These are phyloP conservation scores for Wickerhamomyces strasburgensis DNA, from an alignment of 805 yeast genomes.

Conservation along the genomic window DNA sequence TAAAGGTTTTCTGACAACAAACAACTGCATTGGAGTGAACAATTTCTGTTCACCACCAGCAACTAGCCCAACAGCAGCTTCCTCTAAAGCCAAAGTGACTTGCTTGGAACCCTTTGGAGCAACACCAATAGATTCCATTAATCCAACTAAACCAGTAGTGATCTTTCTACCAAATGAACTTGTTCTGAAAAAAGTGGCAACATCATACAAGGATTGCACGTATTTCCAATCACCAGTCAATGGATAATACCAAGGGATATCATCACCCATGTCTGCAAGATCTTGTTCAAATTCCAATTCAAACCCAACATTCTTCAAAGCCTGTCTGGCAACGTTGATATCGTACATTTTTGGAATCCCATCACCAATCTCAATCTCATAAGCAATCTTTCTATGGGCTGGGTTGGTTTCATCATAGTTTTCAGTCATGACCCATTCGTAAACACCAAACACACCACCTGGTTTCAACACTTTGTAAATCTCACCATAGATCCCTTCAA, in stretches of 20 bases:
- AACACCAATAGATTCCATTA: slow-evolving; percentile 78
- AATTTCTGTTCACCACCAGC: slow-evolving; percentile 86
- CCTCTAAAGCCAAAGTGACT: slow-evolving; percentile 91
- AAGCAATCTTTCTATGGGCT: slow-evolving; percentile 90
- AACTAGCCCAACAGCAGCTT: slow-evolving; percentile 93
- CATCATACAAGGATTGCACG: slow-evolving; percentile 72
- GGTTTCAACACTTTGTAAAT: slow-evolving; percentile 95
- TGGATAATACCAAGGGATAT: slow-evolving; percentile 97
- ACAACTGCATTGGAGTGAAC: slow-evolving; percentile 98
- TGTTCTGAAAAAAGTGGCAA: slow-evolving; percentile 84
- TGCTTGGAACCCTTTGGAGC: slow-evolving; percentile 91
- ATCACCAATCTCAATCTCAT: slow-evolving; percentile 97
- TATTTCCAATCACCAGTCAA: slow-evolving; percentile 90
- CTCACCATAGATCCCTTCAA: slow-evolving; percentile 94
- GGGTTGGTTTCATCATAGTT: slow-evolving; percentile 79
- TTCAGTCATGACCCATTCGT: slow-evolving; percentile 99
- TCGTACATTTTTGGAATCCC: slow-evolving; percentile 97
- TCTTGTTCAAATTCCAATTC: slow-evolving; percentile 71
- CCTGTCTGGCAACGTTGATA: slow-evolving; percentile 80
- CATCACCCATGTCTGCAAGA: slow-evolving; percentile 77
- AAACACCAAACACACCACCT: slow-evolving; percentile 96
- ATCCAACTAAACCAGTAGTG: slow-evolving; percentile 74
- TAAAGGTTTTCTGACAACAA: slow-evolving; percentile 78
- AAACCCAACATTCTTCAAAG: slow-evolving; percentile 83
- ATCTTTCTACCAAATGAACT: slow-evolving; percentile 78